Conservation (phyloP, 2,329 filamentous ascomycete genomes). For the Coniochaeta sp. region DNA sequence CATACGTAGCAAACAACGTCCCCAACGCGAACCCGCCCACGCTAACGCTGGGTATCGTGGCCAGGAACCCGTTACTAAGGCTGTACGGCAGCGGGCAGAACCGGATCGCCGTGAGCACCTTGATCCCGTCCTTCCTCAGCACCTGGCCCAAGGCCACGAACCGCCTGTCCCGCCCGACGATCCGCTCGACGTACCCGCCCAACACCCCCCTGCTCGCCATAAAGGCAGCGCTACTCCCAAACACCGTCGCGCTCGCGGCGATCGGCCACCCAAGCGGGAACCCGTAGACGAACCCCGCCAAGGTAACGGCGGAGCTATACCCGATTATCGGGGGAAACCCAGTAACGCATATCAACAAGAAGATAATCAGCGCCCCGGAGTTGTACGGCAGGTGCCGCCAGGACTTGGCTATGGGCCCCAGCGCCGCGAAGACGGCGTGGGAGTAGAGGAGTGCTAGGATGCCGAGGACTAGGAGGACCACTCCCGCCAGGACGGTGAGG, state of each 20-base stretch:
- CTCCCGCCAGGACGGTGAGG: constrained; percentile 42
- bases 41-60: constrained; percentile 83
- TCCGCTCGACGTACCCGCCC: constrained; percentile 67
- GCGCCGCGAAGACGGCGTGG: constrained; percentile 68
- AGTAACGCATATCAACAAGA: constrained; percentile 65
- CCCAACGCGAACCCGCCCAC: constrained; percentile 71
- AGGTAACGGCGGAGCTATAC: constrained; percentile 64
- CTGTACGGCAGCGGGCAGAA: constrained; percentile 91
- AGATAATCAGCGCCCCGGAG: constrained; percentile 66
- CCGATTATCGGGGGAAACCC: constrained; percentile 85
- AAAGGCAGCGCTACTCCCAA: constrained; percentile 74
- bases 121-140: constrained; percentile 81
- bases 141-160: constrained; percentile 87
- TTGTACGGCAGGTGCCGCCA: constrained; percentile 64
- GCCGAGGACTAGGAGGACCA: constrained; percentile 46
- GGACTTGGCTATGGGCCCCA: constrained; percentile 65
- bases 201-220: constrained; percentile 73
- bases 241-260: constrained; percentile 68
- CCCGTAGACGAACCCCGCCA: constrained; percentile 49
- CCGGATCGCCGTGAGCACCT: constrained; percentile 83
- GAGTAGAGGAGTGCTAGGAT: constrained; percentile 72
- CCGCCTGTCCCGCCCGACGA: constrained; percentile 76
- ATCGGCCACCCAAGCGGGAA: constrained; percentile 70
- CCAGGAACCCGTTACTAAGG: constrained; percentile 87
- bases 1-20: constrained; percentile 64